phyloP scores from a whole-genome alignment of 352 stramenopile genomes.

The Saprolegnia diclina region DNA sequence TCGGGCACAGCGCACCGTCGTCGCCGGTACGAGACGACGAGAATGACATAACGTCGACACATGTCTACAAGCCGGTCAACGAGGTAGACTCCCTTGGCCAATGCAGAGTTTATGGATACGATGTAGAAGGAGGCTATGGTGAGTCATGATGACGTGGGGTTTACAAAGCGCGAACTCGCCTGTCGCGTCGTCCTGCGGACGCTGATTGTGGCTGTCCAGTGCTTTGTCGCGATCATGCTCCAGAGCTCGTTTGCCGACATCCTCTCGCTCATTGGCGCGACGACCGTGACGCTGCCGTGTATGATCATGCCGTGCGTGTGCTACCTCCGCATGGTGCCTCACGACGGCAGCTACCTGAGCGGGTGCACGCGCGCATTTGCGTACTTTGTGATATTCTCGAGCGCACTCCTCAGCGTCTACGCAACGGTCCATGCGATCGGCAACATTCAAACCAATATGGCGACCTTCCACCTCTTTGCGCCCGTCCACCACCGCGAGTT shows the following conservation, averaged over 20 bases:
- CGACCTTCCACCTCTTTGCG: conserved; percentile 48
- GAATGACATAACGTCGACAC: neutral
- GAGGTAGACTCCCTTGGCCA: neutral
- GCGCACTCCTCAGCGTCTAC: conserved; percentile 46
- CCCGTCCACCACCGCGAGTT: conserved; percentile 30
- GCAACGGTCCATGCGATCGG: conserved; percentile 41
- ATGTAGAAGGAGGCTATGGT: conserved; percentile 16
- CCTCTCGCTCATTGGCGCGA: conserved; percentile 59
- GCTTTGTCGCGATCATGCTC: conserved; percentile 55
- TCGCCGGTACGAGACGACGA: neutral
- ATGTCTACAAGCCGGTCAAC: neutral
- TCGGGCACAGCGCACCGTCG: neutral
- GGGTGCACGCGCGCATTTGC: conserved; percentile 46
- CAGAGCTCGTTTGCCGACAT: conserved; percentile 68
- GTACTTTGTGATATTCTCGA: conserved; percentile 51
- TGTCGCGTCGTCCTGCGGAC: conserved; percentile 51
- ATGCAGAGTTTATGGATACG: neutral
- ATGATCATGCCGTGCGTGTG: conserved; percentile 76
- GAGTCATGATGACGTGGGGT: conserved; percentile 29
- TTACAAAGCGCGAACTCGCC: conserved; percentile 40
- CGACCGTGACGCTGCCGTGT: conserved; percentile 55
- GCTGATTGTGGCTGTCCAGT: conserved; percentile 39
- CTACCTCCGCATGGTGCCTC: conserved; percentile 58
- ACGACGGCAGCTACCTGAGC: conserved; percentile 40
- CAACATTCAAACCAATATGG: conserved; percentile 50